Conservation (phyloP, 768 basidiomycete species). For the Tulasnella sp. region DNA sequence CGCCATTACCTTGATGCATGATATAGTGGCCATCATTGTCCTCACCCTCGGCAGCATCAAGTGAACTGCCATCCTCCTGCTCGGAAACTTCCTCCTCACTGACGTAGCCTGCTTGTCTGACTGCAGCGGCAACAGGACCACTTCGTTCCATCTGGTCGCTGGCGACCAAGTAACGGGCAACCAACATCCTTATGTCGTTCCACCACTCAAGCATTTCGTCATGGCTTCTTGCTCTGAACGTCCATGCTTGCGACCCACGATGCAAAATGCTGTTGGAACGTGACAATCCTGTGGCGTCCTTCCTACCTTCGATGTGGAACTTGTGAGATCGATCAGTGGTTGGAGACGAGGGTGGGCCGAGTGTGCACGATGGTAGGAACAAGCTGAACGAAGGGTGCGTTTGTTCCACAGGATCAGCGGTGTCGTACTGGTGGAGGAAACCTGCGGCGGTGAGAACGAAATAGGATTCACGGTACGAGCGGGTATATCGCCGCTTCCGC, state of each 20-base stretch:
- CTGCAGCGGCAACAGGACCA: constrained; percentile 87
- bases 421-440: constrained; percentile 83
- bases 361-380: constrained; percentile 90
- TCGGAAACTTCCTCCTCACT: constrained; percentile 62
- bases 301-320: constrained; percentile 92
- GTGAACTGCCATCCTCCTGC: constrained; percentile 30
- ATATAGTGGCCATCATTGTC: constrained; percentile 38
- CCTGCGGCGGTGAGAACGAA: constrained; percentile 93
- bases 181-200: constrained; percentile 93
- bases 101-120: constrained; percentile 76
- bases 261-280: constrained; percentile 23
- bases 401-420: constrained; percentile 55
- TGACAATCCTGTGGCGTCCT: constrained; percentile 56
- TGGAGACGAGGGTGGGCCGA: constrained; percentile 72
- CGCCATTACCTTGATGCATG: constrained; percentile 21
- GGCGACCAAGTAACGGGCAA: constrained; percentile 85
- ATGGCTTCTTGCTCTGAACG: constrained; percentile 74
- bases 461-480: constrained; percentile 71
- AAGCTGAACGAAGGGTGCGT: constrained; percentile 63
- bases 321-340: constrained; percentile 66
- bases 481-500: constrained; percentile 91
- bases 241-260: constrained; percentile 57
- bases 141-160: constrained; percentile 86
- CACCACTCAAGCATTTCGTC: constrained; percentile 99
- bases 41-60: constrained; percentile 43